Evolutionary conservation across 192 early-diverging fungal genomes (phyloP).

Genomic region (Entrophospora sp.): DNA sequence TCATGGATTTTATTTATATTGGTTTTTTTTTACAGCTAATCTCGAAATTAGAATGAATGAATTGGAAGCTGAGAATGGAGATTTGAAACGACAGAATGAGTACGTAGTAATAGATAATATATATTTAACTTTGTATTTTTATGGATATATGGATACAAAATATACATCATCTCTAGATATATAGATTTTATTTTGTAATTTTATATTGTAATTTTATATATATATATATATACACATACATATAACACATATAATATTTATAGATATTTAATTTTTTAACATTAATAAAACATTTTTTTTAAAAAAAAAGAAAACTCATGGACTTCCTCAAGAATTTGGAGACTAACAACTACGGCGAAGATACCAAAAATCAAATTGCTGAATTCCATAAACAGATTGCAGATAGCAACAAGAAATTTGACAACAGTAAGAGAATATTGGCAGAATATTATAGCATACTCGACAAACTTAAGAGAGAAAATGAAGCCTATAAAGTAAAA

Average conservation of each 20-base stretch:
- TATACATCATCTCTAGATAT: no score
- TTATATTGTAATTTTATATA: no score
- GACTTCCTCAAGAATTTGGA: slow-evolving; percentile 25
- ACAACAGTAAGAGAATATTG: slow-evolving; percentile 32
- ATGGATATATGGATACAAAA: no score
- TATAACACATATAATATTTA: no score
- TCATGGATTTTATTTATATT: neutral
- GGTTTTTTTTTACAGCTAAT: slow-evolving; percentile 1
- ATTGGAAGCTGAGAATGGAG: slow-evolving; percentile 33
- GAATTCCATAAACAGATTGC: slow-evolving; percentile 23
- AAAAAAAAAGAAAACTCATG: slow-evolving; percentile 22
- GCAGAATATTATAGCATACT: slow-evolving; percentile 28
- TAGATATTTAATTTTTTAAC: slow-evolving; percentile 23
- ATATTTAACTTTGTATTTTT: slow-evolving; percentile 35
- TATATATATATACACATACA: no score
- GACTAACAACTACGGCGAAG: slow-evolving; percentile 27
- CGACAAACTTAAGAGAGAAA: slow-evolving; percentile 30
- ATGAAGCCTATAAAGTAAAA: slow-evolving; percentile 35
- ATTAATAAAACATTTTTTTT: slow-evolving; percentile 17
- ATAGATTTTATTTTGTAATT: no score
- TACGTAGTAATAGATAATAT: slow-evolving; percentile 36
- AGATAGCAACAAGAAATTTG: slow-evolving; percentile 25
- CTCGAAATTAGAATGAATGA: slow-evolving; percentile 23
- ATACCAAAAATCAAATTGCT: slow-evolving; percentile 29
- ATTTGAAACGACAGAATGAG: slow-evolving; percentile 26